Evolutionary conservation across 306 rosid species (phyloP).

Genomic region (Vigna unguiculata): DNA sequence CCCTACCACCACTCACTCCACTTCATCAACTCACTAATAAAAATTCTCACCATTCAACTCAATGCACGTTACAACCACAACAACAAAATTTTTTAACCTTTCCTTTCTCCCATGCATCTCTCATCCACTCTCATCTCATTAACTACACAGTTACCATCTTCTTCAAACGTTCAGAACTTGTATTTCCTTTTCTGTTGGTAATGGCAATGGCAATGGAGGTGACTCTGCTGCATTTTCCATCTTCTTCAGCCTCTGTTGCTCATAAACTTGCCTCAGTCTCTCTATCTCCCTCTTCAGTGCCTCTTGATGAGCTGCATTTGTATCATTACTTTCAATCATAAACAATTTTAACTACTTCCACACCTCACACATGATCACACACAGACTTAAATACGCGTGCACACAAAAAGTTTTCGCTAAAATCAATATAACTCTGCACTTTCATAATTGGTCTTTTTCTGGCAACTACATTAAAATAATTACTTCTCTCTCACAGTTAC

Average conservation of each 20-base stretch:
- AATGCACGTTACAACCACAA: slow-evolving; percentile 37
- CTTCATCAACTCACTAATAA: slow-evolving; percentile 34
- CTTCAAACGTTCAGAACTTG: slow-evolving; percentile 57
- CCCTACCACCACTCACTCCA: slow-evolving; percentile 39
- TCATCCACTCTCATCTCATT: slow-evolving; percentile 22
- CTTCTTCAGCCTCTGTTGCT: slow-evolving; percentile 70
- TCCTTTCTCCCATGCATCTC: background rate
- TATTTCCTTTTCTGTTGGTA: slow-evolving; percentile 54
- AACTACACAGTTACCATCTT: background rate
- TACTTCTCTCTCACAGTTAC: too few relatives aligned
- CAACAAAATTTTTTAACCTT: background rate
- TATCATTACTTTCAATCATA: slow-evolving; percentile 20
- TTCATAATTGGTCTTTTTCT: slow-evolving; percentile 47
- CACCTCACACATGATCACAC: slow-evolving; percentile 50
- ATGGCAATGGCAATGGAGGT: slow-evolving; percentile 13
- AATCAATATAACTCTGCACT: slow-evolving; percentile 35
- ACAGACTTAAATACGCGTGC: slow-evolving; percentile 47
- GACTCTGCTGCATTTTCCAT: slow-evolving; percentile 55
- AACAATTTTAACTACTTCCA: slow-evolving; percentile 28
- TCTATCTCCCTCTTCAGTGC: slow-evolving; percentile 97
- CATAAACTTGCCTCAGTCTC: slow-evolving; percentile 85
- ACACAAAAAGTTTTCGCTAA: slow-evolving; percentile 49
- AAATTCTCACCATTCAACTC: slow-evolving; percentile 42
- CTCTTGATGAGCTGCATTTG: slow-evolving; percentile 91
- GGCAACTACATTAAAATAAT: slow-evolving; percentile 2